These are phyloP conservation scores for Annulohypoxylon maeteangense DNA, from an alignment of 495 filamentous ascomycete genomes.

Conservation along the genomic window DNA sequence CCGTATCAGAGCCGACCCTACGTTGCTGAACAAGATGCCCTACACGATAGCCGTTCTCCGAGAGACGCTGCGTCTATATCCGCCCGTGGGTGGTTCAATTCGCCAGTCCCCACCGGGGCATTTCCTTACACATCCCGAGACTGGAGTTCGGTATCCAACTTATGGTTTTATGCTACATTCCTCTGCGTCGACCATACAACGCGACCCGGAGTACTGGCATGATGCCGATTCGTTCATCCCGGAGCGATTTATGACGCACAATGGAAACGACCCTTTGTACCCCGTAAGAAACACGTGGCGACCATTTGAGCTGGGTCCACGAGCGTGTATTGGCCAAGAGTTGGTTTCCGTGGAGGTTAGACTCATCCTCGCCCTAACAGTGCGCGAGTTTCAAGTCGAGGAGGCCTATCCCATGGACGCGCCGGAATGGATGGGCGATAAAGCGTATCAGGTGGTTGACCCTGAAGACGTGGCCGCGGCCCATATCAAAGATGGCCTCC, in stretches of 20 bases:
- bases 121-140: slow-evolving; percentile 45
- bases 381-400: slow-evolving; percentile 35
- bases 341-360: slow-evolving; percentile 57
- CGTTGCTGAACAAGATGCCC: slow-evolving; percentile 54
- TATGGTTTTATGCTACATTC: slow-evolving; percentile 49
- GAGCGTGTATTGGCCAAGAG: slow-evolving; percentile 64
- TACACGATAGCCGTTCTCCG: slow-evolving; percentile 62
- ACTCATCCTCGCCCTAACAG: slow-evolving; percentile 51
- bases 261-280: slow-evolving; percentile 42
- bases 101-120: slow-evolving; percentile 50
- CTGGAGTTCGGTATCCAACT: slow-evolving; percentile 49
- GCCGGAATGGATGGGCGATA: slow-evolving; percentile 33
- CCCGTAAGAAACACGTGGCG: slow-evolving; percentile 52
- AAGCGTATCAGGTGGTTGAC: slow-evolving; percentile 28
- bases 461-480: slow-evolving; percentile 18
- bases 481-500: slow-evolving; percentile 32
- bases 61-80: slow-evolving; percentile 59
- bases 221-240: slow-evolving; percentile 54
- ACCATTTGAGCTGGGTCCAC: slow-evolving; percentile 61
- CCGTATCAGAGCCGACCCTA: slow-evolving; percentile 47
- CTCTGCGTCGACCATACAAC: slow-evolving; percentile 41
- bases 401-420: slow-evolving; percentile 28
- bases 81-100: slow-evolving; percentile 49
- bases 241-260: slow-evolving; percentile 52
- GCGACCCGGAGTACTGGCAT: slow-evolving; percentile 45